Percentiles rank a stretch among this genome's conserved stretches.
Evolutionary conservation across 78 protist genomes (phyloP).

Genomic region (Pigoraptor vietnamica): DNA sequence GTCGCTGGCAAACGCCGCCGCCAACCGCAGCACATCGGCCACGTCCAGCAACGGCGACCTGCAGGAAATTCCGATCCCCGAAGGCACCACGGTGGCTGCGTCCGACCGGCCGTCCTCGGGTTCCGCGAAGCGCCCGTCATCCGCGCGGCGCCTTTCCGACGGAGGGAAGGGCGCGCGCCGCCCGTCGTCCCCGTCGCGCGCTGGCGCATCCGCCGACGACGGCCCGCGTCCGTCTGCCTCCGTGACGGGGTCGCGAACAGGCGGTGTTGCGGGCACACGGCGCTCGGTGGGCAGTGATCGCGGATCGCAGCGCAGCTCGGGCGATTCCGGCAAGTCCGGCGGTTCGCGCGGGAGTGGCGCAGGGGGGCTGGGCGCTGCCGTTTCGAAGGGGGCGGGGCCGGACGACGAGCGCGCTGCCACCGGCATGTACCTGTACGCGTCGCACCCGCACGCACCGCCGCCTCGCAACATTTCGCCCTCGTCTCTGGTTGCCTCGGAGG

Average conservation of each 20-base stretch:
- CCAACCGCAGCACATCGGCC: neutral
- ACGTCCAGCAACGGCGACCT: neutral
- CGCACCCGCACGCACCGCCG: neutral
- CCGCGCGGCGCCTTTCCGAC: neutral
- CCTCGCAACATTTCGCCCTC: neutral
- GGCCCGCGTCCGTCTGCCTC: neutral
- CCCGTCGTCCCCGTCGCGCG: neutral
- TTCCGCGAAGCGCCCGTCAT: neutral
- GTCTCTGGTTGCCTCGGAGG: neutral
- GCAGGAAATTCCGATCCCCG: neutral
- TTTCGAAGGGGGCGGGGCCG: neutral
- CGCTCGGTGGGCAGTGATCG: neutral
- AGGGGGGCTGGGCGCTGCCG: neutral
- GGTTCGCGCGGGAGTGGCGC: neutral
- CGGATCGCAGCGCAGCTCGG: neutral
- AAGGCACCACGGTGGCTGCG: neutral
- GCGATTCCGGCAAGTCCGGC: neutral
- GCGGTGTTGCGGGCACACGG: neutral
- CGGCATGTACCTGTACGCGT: neutral
- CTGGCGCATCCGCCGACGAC: neutral
- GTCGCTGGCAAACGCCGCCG: neutral
- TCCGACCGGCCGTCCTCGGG: too few species aligned
- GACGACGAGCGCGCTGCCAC: neutral
- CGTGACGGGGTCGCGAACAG: neutral
- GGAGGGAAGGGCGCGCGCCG: neutral